A percentile compares a stretch with the other conserved stretches of the same genome.
Evolutionary conservation across 371 early-diverging fungal species (phyloP).

Genomic region (Mortierella sp.): DNA sequence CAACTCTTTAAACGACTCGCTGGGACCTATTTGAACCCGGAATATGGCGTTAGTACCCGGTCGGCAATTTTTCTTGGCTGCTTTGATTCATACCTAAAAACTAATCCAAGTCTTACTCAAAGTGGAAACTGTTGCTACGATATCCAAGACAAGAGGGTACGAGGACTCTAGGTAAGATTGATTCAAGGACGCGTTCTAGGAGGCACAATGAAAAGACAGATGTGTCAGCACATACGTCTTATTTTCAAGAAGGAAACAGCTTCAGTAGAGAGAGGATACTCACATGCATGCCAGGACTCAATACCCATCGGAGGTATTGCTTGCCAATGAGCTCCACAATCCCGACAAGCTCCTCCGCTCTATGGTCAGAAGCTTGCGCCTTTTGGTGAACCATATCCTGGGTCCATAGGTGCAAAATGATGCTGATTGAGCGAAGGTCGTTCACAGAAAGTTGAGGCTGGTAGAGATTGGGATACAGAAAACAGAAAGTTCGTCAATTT

Average conservation of each 20-base stretch:
- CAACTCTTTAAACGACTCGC: slow-evolving; percentile 17
- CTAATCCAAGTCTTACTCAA: slow-evolving; percentile 26
- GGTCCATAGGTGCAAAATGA: slow-evolving; percentile 35
- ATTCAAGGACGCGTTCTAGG: slow-evolving; percentile 35
- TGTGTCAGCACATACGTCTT: background rate
- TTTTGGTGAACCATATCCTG: background rate
- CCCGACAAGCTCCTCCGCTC: slow-evolving; percentile 6
- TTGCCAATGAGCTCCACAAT: slow-evolving; percentile 29
- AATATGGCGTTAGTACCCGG: background rate
- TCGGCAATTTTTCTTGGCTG: no score
- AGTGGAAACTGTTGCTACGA: slow-evolving; percentile 24
- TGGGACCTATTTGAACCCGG: slow-evolving; percentile 3
- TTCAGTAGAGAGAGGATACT: background rate
- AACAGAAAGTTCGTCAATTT: background rate
- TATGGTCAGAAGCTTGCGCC: background rate
- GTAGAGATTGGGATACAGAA: background rate
- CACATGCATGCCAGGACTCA: slow-evolving; percentile 57
- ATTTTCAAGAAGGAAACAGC: background rate
- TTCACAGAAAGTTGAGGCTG: slow-evolving; percentile 45
- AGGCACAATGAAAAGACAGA: background rate
- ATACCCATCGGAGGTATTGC: slow-evolving; percentile 46
- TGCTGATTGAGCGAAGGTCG: slow-evolving; percentile 30
- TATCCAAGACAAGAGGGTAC: slow-evolving; percentile 42
- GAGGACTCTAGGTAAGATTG: slow-evolving; percentile 37
- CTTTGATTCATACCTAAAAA: no score